A percentile compares a stretch with the other conserved stretches of the same genome.
Conservation (phyloP, 2,329 filamentous ascomycete species). For the Penicillium freii region DNA sequence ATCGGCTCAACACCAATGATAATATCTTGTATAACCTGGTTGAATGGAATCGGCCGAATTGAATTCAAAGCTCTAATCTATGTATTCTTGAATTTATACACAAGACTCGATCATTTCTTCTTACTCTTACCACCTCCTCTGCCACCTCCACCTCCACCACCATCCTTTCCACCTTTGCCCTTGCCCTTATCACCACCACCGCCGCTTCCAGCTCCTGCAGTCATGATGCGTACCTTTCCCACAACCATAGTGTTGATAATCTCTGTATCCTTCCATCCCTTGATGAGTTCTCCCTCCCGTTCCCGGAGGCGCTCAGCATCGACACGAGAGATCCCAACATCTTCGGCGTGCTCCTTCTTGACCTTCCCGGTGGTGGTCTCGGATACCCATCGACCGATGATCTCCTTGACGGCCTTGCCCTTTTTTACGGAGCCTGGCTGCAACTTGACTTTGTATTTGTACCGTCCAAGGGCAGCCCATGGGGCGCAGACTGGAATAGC, state of each 20-base stretch:
- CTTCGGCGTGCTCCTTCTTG: slow-evolving; percentile 57
- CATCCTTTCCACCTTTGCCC: slow-evolving; percentile 25
- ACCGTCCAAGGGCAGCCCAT: slow-evolving; percentile 61
- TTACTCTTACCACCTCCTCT: slow-evolving; percentile 39
- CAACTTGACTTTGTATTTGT: slow-evolving; percentile 93
- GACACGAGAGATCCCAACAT: slow-evolving; percentile 47
- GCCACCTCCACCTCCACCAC: slow-evolving; percentile 22
- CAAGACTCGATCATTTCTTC: slow-evolving; percentile 33
- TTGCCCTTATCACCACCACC: slow-evolving; percentile 32
- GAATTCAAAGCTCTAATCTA: slow-evolving; percentile 1
- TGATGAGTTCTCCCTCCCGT: slow-evolving; percentile 79
- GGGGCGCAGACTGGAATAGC: slow-evolving; percentile 63
- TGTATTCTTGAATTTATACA: slow-evolving; percentile 1
- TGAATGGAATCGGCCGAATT: background rate
- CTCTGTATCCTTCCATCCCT: slow-evolving; percentile 76
- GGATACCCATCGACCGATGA: slow-evolving; percentile 75
- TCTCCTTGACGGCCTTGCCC: slow-evolving; percentile 88
- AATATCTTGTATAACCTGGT: background rate
- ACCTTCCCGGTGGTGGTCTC: slow-evolving; percentile 54
- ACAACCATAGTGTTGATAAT: slow-evolving; percentile 78
- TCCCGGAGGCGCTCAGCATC: slow-evolving; percentile 79
- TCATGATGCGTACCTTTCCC: slow-evolving; percentile 75
- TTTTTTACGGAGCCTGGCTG: slow-evolving; percentile 90
- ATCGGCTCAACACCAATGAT: background rate
- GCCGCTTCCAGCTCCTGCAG: slow-evolving; percentile 56